Evolutionary conservation across 2,329 filamentous ascomycete genomes (phyloP).

Genomic region (Cercospora janseana): DNA sequence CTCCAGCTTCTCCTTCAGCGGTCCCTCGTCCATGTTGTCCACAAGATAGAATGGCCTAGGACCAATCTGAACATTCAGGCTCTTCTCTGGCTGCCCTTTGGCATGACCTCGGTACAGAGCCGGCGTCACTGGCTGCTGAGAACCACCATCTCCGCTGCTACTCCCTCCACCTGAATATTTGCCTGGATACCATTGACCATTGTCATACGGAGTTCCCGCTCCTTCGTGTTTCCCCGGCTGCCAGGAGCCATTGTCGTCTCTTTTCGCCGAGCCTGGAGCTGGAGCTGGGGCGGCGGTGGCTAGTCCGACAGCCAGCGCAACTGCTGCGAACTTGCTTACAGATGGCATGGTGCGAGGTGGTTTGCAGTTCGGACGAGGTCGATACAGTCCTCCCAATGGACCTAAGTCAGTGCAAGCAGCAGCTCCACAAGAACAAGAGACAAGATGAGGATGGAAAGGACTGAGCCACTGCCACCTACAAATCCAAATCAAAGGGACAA

Average conservation of each 20-base stretch:
- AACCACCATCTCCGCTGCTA: background rate
- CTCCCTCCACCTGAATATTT: conserved; percentile 9
- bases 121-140: conserved; percentile 7
- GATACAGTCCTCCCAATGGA: background rate
- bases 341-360: conserved; percentile 6
- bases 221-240: conserved; percentile 10
- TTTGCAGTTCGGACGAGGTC: background rate
- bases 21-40: conserved; percentile 59
- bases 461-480: too few species aligned
- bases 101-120: conserved; percentile 7
- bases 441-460: too few species aligned
- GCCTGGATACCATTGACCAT: conserved; percentile 6
- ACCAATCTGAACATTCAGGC: conserved; percentile 54
- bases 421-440: too few species aligned
- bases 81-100: conserved; percentile 12
- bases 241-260: conserved; percentile 5
- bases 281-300: conserved; percentile 14
- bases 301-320: conserved; percentile 9
- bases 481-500: too few species aligned
- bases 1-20: conserved; percentile 59
- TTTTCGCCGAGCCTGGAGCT: conserved; percentile 4
- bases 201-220: conserved; percentile 9
- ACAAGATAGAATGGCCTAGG: conserved; percentile 65
- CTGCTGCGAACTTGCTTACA: conserved; percentile 6
- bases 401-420: background rate